These are phyloP conservation scores for Neoconidiobolus thromboides DNA, from an alignment of 371 early-diverging fungal species.

Conservation along the genomic window DNA sequence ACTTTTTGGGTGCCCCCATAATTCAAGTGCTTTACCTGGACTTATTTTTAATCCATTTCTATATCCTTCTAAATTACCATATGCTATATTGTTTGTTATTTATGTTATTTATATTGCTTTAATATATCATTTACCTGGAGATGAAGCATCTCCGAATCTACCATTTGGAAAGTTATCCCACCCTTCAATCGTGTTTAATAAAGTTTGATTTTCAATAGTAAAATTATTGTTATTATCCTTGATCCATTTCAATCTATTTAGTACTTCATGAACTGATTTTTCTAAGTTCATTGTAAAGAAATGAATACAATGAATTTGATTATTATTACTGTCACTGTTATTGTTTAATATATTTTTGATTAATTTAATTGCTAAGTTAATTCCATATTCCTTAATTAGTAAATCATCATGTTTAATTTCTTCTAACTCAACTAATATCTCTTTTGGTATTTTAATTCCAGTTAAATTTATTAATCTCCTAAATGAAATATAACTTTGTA, in stretches of 20 bases:
- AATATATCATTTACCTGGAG: slow-evolving; percentile 29
- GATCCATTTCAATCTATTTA: background rate
- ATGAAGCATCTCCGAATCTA: slow-evolving; percentile 89
- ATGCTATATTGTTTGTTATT: slow-evolving; percentile 21
- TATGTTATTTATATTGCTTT: background rate
- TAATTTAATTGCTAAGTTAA: slow-evolving; percentile 47
- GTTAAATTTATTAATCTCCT: slow-evolving; percentile 66
- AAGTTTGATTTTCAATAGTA: too few relatives aligned
- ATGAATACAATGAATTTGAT: slow-evolving; percentile 15
- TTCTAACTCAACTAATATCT: slow-evolving; percentile 19
- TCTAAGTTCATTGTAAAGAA: slow-evolving; percentile 84
- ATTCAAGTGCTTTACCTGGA: slow-evolving; percentile 18
- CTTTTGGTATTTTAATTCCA: slow-evolving; percentile 55
- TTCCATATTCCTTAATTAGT: slow-evolving; percentile 84
- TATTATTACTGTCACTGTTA: background rate
- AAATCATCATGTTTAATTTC: slow-evolving; percentile 55
- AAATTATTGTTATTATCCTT: background rate
- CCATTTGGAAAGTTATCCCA: slow-evolving; percentile 98
- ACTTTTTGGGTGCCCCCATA: slow-evolving; percentile 60
- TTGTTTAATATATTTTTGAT: slow-evolving; percentile 37
- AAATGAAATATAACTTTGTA: slow-evolving; percentile 80
- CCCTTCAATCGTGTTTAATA: too few relatives aligned
- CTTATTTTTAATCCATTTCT: slow-evolving; percentile 46
- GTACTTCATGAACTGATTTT: slow-evolving; percentile 33
- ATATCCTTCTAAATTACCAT: slow-evolving; percentile 52